Conservation (phyloP, 179 eudicot genomes). For the Beta macrorhiza region DNA sequence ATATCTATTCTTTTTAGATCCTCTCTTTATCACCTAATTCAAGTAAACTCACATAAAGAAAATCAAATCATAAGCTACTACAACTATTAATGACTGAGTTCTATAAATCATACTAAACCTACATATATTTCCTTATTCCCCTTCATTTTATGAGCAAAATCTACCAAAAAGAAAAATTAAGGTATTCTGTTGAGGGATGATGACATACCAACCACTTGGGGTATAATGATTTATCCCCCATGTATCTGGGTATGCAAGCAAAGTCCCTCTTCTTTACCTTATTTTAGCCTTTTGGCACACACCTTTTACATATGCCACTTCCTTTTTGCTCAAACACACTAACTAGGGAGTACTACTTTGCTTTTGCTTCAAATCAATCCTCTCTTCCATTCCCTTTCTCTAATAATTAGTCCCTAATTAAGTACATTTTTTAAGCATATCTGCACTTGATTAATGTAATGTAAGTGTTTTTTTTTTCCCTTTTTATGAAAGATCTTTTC, state of each 20-base stretch:
- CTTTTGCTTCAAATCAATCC: constrained; percentile 29
- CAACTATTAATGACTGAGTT: too few relatives aligned
- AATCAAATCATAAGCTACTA: too few relatives aligned
- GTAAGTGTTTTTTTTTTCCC: not conserved
- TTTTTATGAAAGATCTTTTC: not conserved
- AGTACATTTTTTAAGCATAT: constrained; percentile 14
- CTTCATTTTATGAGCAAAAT: not conserved
- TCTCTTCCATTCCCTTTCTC: constrained; percentile 8
- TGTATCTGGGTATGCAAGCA: constrained; percentile 28
- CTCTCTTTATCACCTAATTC: too few relatives aligned
- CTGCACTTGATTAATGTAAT: constrained; percentile 18
- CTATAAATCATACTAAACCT: too few relatives aligned
- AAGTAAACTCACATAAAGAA: too few relatives aligned
- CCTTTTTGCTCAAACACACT: constrained; percentile 12
- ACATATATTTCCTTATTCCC: not conserved
- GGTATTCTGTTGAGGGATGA: constrained; percentile 30
- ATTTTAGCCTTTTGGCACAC: constrained; percentile 13
- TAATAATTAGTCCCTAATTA: constrained; percentile 10
- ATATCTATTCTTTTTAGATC: too few relatives aligned
- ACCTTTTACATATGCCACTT: not conserved
- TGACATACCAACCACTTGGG: constrained; percentile 38
- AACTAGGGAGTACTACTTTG: constrained; percentile 12
- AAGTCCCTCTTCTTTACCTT: constrained; percentile 21
- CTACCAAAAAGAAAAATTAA: too few relatives aligned
- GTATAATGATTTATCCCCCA: constrained; percentile 26